phyloP scores from a whole-genome alignment of 306 rosid genomes.

The Quercus engelmannii region DNA sequence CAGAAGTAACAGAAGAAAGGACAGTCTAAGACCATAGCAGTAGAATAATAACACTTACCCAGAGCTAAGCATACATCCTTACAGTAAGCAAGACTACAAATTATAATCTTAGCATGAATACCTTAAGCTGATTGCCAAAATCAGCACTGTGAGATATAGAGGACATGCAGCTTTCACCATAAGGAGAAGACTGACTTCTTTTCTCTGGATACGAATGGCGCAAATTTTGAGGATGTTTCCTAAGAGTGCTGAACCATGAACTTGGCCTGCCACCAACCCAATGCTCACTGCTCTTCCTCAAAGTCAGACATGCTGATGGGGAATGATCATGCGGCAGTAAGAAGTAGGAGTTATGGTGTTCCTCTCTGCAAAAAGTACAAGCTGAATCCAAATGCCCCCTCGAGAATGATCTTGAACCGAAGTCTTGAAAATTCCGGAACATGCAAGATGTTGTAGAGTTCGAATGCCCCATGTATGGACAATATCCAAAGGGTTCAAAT shows the following conservation, averaged over 20 bases:
- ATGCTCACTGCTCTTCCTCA: constrained; percentile 35
- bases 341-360: constrained; percentile 35
- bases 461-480: constrained; percentile 18
- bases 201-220: constrained; percentile 34
- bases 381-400: constrained; percentile 17
- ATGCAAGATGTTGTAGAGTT: constrained; percentile 34
- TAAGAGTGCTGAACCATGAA: constrained; percentile 19
- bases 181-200: constrained; percentile 21
- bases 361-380: constrained; percentile 38
- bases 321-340: constrained; percentile 33
- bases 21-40: background rate
- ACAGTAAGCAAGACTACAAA: background rate
- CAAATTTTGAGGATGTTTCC: constrained; percentile 24
- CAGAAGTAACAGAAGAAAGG: background rate
- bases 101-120: background rate
- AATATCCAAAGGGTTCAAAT: constrained; percentile 15
- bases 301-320: constrained; percentile 32
- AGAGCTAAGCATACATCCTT: background rate
- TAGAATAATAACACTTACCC: background rate
- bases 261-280: constrained; percentile 30
- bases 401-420: constrained; percentile 13
- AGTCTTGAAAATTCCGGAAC: constrained; percentile 29
- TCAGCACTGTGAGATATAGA: constrained; percentile 13
- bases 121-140: constrained; percentile 30
- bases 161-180: constrained; percentile 23